Base-by-base conservation (phyloP, 805 yeast species). In the Cyberlindnera maritima region DNA sequence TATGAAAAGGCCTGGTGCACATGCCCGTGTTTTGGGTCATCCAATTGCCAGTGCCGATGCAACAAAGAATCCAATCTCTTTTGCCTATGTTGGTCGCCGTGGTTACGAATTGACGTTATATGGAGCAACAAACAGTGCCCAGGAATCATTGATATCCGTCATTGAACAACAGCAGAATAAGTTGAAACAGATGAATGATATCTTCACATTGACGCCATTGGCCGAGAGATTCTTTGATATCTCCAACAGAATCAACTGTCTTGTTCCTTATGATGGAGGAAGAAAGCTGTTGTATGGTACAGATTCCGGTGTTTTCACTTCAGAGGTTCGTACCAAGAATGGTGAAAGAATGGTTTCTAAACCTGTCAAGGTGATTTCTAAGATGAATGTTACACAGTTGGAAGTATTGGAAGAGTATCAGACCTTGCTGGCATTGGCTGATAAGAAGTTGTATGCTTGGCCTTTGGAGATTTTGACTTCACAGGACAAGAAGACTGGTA, bases 261-360 rank as follows among this genome's bases (percentile, higher is more conserved):
- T 90, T 25, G 90, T 87, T 34, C 96, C 97, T 29, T 85, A 88
- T 64, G 96, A 94, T 61, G 97, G 97, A 44, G 98, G 98, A 18
- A 79, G 96, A 54, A 88, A 91, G 62, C 69, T 91, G 54, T 65
- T 94, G 31, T 91, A 88, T 60, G 98, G 98, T 36, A 90, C 98
- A 0, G 96, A 89, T 61, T 76, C 85, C 1, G 98, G 99, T 5
- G 82, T 94, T 3, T 94, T 85, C 73, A 79, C 89, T 39, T 81
- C 94, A 38, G 89, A 89, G 37, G 79, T 83, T 39, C 75, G 77
- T 48, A 58, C 56, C 10, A 60, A 73, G 43, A 59, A 66, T 43
- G 78, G 75, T 47, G 72, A 78, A 31, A 68, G 81, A 43, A 69
- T 77, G 39, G 83, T 83, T 40, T 76, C 85, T 1, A 82, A 80